A percentile compares a stretch with the other conserved stretches of the same genome.
These are phyloP conservation scores for Eutrema japonicum DNA, from an alignment of 345 rosid genomes.

Conservation along the genomic window DNA sequence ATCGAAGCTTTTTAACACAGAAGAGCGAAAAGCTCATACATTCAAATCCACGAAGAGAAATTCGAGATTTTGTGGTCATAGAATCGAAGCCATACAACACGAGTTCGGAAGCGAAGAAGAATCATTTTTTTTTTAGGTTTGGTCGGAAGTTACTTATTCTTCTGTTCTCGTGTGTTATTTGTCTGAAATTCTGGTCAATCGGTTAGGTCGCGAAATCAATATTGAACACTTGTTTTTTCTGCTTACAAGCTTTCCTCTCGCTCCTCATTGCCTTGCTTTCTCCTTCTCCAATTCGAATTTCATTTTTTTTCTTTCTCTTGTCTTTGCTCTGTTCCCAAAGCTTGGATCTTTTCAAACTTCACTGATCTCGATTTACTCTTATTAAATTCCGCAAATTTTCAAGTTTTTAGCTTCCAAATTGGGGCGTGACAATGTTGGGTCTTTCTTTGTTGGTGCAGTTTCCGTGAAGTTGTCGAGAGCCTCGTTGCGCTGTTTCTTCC, in stretches of 20 bases:
- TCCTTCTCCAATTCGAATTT: constrained; percentile 37
- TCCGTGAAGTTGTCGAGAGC: constrained; percentile 46
- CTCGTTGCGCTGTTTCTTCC: constrained; percentile 34
- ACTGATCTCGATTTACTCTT: constrained; percentile 58
- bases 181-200: constrained; percentile 54
- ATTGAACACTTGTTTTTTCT: constrained; percentile 39
- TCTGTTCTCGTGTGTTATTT: constrained; percentile 37
- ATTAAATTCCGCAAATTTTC: constrained; percentile 50
- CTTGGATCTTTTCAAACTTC: constrained; percentile 47
- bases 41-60: constrained; percentile 44
- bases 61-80: constrained; percentile 9
- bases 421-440: constrained; percentile 41
- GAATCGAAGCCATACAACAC: constrained; percentile 32
- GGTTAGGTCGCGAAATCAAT: constrained; percentile 44
- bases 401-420: constrained; percentile 47
- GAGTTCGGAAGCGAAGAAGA: constrained; percentile 31
- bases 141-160: constrained; percentile 26
- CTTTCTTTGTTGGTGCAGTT: constrained; percentile 51
- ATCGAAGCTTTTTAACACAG: constrained; percentile 53
- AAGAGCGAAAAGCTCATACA: constrained; percentile 48
- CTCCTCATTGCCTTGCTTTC: constrained; percentile 47
- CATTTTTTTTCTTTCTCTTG: not conserved
- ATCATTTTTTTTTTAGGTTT: constrained; percentile 37
- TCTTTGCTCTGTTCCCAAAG: constrained; percentile 51
- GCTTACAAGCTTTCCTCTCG: constrained; percentile 48